Percentiles rank a stretch among this genome's conserved stretches.
Evolutionary conservation across 768 basidiomycete species (phyloP).

Genomic region (Amanita polypyramis): DNA sequence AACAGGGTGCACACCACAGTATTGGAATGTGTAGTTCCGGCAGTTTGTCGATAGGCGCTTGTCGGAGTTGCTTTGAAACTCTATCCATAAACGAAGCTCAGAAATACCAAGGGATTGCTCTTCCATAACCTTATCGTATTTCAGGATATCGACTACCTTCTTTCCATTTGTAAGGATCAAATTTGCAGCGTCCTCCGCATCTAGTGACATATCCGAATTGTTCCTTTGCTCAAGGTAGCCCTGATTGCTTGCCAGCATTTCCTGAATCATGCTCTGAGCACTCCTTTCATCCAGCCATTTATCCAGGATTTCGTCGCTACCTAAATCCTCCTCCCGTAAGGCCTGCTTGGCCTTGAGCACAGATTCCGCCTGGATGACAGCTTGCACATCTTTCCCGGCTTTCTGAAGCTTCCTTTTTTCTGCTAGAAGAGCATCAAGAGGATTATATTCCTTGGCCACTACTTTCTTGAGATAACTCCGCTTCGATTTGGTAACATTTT

Average conservation of each 20-base stretch:
- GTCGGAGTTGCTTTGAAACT: background rate
- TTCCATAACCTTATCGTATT: conserved; percentile 24
- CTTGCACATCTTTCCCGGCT: conserved; percentile 28
- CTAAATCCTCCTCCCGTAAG: conserved; percentile 22
- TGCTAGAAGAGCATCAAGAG: conserved; percentile 42
- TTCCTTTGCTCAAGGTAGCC: conserved; percentile 9
- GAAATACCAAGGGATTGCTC: conserved; percentile 11
- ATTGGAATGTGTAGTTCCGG: conserved; percentile 8
- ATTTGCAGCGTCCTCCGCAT: conserved; percentile 23
- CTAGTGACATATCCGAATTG: conserved; percentile 14
- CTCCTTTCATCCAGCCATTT: conserved; percentile 27
- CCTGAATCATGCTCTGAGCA: conserved; percentile 26
- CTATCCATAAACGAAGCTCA: conserved; percentile 9
- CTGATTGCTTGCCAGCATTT: conserved; percentile 7
- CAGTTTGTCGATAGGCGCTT: background rate
- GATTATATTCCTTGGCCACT: conserved; percentile 25
- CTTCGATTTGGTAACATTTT: background rate
- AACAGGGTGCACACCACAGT: conserved; percentile 14
- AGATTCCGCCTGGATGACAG: conserved; percentile 35
- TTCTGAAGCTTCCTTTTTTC: conserved; percentile 36
- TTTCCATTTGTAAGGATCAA: conserved; percentile 31
- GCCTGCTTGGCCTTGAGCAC: conserved; percentile 22
- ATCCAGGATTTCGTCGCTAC: background rate
- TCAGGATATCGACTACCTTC: conserved; percentile 31
- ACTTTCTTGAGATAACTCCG: background rate